Evolutionary conservation across 192 early-diverging fungal species (phyloP).

Genomic region (Backusella sp.): DNA sequence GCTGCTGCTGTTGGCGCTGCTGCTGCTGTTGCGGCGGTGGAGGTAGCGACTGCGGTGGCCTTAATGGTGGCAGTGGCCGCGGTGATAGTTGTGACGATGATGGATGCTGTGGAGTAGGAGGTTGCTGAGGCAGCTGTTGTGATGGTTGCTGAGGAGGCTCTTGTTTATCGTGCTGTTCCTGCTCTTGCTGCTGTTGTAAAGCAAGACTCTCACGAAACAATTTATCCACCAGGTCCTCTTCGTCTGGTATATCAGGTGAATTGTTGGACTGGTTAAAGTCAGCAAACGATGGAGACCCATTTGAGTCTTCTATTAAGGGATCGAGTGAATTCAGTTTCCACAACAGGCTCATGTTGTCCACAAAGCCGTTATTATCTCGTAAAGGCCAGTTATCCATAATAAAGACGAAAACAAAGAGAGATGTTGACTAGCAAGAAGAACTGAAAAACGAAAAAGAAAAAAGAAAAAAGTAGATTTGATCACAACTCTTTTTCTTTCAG

Average conservation of each 20-base stretch:
- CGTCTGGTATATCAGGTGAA: background rate
- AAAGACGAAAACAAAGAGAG: background rate
- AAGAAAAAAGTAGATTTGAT: background rate
- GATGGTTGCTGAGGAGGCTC: background rate
- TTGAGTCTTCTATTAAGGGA: slow-evolving; percentile 8
- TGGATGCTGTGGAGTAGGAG: background rate
- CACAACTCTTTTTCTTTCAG: background rate
- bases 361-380: slow-evolving; percentile 19
- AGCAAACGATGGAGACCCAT: background rate
- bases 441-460: background rate
- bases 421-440: background rate
- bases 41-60: background rate
- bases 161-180: background rate
- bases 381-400: slow-evolving; percentile 33
- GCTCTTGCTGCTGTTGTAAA: slow-evolving; percentile 9
- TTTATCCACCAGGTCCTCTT: slow-evolving; percentile 27
- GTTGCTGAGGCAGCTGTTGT: background rate
- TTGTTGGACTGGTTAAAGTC: slow-evolving; percentile 2
- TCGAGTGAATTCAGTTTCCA: slow-evolving; percentile 29
- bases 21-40: background rate
- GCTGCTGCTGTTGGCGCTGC: background rate
- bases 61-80: too few relatives aligned
- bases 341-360: slow-evolving; percentile 13
- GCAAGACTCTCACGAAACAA: slow-evolving; percentile 28
- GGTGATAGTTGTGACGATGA: background rate